Percentiles rank a stretch among this genome's conserved stretches.
Conservation (phyloP, 305 asterid genomes). For the Ruellia speciosa region DNA sequence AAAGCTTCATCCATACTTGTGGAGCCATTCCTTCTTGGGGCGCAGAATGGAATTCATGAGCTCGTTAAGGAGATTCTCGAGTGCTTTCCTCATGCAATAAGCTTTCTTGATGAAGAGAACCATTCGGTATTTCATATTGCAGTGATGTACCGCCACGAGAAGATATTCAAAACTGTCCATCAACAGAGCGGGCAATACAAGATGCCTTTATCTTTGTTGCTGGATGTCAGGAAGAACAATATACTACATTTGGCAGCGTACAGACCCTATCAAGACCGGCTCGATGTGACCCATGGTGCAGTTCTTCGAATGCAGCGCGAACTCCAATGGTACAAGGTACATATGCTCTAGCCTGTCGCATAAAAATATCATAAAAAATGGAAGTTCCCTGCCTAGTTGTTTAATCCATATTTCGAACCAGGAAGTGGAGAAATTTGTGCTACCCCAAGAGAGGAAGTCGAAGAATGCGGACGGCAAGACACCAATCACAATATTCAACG, state of each 20-base stretch:
- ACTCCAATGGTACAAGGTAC: constrained; percentile 29
- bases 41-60: constrained; percentile 26
- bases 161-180: constrained; percentile 23
- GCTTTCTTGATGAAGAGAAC: constrained; percentile 19
- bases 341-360: background rate
- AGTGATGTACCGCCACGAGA: constrained; percentile 27
- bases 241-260: constrained; percentile 23
- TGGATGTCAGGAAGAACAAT: constrained; percentile 20
- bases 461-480: constrained; percentile 13
- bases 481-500: constrained; percentile 25
- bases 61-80: constrained; percentile 33
- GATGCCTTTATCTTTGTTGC: constrained; percentile 14
- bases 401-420: background rate
- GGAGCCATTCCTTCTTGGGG: constrained; percentile 23
- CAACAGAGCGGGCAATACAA: constrained; percentile 19
- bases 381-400: no score
- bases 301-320: constrained; percentile 33
- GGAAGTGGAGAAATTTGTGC: constrained; percentile 28
- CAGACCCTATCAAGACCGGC: constrained; percentile 19
- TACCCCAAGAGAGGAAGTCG: constrained; percentile 5
- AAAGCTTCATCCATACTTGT: constrained; percentile 24
- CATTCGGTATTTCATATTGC: constrained; percentile 27
- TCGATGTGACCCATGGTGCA: constrained; percentile 21
- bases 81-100: constrained; percentile 29
- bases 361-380: background rate